A percentile compares a stretch with the other conserved stretches of the same genome.
These are phyloP conservation scores for Camellia oleifera DNA, from an alignment of 179 eudicot genomes.

Conservation along the genomic window DNA sequence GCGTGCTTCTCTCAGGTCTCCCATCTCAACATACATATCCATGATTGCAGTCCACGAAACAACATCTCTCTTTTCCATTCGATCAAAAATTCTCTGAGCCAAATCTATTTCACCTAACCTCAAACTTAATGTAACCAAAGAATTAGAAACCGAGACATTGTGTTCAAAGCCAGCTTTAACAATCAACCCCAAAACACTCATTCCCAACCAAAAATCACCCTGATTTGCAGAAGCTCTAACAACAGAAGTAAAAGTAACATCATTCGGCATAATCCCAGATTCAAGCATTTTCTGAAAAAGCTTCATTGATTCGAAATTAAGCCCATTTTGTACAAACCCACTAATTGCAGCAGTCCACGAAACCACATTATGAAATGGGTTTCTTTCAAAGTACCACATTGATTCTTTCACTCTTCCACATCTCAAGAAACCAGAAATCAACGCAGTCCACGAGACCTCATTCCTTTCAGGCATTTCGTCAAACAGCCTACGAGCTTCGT, in stretches of 20 bases:
- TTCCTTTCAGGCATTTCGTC: slow-evolving; percentile 53
- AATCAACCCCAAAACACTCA: slow-evolving; percentile 35
- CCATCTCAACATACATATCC: slow-evolving; percentile 45
- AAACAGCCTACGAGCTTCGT: slow-evolving; percentile 36
- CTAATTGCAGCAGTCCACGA: slow-evolving; percentile 50
- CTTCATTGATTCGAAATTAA: slow-evolving; percentile 32
- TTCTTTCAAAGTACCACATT: slow-evolving; percentile 32
- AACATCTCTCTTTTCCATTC: slow-evolving; percentile 46
- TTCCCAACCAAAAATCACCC: slow-evolving; percentile 34
- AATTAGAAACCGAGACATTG: slow-evolving; percentile 41
- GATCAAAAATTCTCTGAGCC: slow-evolving; percentile 37
- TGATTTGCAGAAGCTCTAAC: slow-evolving; percentile 35
- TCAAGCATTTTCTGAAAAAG: slow-evolving; percentile 34
- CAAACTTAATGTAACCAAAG: slow-evolving; percentile 41
- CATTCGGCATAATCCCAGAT: slow-evolving; percentile 41
- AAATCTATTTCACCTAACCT: slow-evolving; percentile 34
- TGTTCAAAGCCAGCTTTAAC: slow-evolving; percentile 41
- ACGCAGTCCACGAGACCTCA: slow-evolving; percentile 50
- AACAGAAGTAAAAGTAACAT: slow-evolving; percentile 41
- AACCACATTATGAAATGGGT: slow-evolving; percentile 42
- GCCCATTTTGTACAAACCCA: slow-evolving; percentile 48
- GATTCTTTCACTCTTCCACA: slow-evolving; percentile 38
- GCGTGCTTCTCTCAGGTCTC: slow-evolving; percentile 47
- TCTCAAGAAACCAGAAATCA: slow-evolving; percentile 41
- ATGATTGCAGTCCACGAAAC: slow-evolving; percentile 64